Conservation (phyloP, 768 basidiomycete genomes). For the Neoboletus subvelutipes region DNA sequence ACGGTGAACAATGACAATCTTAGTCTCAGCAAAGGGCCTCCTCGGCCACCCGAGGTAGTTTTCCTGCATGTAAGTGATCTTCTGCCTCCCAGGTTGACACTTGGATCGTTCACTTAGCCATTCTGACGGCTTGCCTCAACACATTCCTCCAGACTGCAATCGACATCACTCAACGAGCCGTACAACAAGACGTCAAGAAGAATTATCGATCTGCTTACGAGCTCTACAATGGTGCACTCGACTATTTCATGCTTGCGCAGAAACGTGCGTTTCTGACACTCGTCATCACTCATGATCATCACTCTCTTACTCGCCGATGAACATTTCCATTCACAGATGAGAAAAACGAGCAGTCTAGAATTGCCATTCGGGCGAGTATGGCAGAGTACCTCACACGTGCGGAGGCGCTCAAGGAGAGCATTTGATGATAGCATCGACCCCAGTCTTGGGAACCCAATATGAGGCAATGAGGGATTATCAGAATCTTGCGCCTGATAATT, state of each 20-base stretch:
- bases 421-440: background rate
- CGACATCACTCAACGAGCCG: slow-evolving; percentile 84
- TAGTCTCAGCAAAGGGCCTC: background rate
- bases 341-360: slow-evolving; percentile 88
- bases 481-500: background rate
- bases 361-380: slow-evolving; percentile 80
- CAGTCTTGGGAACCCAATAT: background rate
- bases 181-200: slow-evolving; percentile 85
- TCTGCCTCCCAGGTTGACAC: background rate
- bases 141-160: slow-evolving; percentile 58
- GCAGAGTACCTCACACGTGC: slow-evolving; percentile 88
- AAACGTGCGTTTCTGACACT: slow-evolving; percentile 54
- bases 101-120: background rate
- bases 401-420: slow-evolving; percentile 76
- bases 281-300: background rate
- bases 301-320: background rate
- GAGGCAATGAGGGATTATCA: background rate
- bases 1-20: background rate
- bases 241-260: slow-evolving; percentile 96
- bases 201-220: slow-evolving; percentile 92
- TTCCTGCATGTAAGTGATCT: slow-evolving; percentile 15
- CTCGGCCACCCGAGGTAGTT: slow-evolving; percentile 16
- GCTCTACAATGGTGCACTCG: slow-evolving; percentile 87
- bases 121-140: background rate
- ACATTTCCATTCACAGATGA: slow-evolving; percentile 42